A percentile compares a stretch with the other conserved stretches of the same genome.
These are phyloP conservation scores for Penicillium hesseltinei DNA, from an alignment of 2,329 filamentous ascomycete species.

Conservation along the genomic window DNA sequence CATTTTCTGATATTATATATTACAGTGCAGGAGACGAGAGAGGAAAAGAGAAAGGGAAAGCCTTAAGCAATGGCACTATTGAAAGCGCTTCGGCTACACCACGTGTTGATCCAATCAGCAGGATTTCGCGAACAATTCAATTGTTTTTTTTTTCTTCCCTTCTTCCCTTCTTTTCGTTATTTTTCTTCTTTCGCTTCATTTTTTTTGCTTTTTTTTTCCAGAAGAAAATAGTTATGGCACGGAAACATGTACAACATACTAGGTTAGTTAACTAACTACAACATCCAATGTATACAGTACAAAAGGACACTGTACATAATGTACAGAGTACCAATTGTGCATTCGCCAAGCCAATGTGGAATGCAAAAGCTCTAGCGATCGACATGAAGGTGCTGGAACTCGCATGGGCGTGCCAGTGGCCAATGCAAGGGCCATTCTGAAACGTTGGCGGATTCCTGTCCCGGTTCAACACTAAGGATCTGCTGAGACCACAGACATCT, in stretches of 20 bases:
- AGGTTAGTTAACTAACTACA: background rate
- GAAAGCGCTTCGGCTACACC: conserved; percentile 8
- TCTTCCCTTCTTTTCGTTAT: background rate
- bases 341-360: conserved; percentile 17
- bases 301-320: background rate
- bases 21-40: background rate
- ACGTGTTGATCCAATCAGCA: conserved; percentile 10
- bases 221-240: background rate
- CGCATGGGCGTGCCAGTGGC: conserved; percentile 5
- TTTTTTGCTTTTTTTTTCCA: background rate
- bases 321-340: background rate
- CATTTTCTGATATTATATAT: background rate
- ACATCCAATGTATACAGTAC: background rate
- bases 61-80: conserved; percentile 10
- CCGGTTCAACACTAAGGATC: conserved; percentile 1
- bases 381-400: conserved; percentile 19
- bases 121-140: conserved; percentile 11
- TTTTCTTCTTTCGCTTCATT: background rate
- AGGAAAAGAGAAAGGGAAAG: background rate
- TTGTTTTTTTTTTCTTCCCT: background rate
- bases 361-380: conserved; percentile 20
- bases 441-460: conserved; percentile 22
- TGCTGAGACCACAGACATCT: background rate
- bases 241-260: background rate
- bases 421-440: conserved; percentile 22